These are phyloP conservation scores for Citrus australasica DNA, from an alignment of 345 rosid genomes.

Conservation along the genomic window DNA sequence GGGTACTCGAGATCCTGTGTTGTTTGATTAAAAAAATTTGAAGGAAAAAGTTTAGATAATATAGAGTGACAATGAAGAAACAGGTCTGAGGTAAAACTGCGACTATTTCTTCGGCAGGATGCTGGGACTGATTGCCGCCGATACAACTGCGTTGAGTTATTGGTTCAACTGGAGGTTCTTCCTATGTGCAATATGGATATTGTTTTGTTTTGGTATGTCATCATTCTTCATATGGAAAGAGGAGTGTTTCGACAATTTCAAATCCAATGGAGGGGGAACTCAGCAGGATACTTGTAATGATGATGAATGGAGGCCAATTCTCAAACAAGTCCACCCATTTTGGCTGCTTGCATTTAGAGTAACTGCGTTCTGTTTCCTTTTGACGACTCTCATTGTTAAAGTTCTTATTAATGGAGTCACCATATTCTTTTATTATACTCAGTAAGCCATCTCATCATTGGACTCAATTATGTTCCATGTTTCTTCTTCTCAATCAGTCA, in stretches of 20 bases:
- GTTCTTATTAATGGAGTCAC: slow-evolving; percentile 30
- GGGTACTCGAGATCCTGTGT: background rate
- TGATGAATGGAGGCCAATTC: slow-evolving; percentile 61
- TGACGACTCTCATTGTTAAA: slow-evolving; percentile 30
- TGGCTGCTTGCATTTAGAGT: slow-evolving; percentile 58
- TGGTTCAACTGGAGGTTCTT: slow-evolving; percentile 77
- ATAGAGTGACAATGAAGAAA: background rate
- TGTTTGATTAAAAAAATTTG: background rate
- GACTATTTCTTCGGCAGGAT: slow-evolving; percentile 29
- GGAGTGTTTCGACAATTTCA: slow-evolving; percentile 32
- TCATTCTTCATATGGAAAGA: slow-evolving; percentile 42
- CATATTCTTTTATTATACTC: slow-evolving; percentile 54
- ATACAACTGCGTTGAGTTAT: slow-evolving; percentile 39
- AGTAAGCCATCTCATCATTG: slow-evolving; percentile 36
- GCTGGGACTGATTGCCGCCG: slow-evolving; percentile 22
- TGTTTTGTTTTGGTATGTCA: slow-evolving; percentile 36
- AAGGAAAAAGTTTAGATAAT: background rate
- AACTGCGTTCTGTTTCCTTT: slow-evolving; percentile 50
- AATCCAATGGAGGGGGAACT: slow-evolving; percentile 21
- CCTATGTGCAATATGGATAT: slow-evolving; percentile 56
- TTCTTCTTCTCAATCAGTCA: background rate
- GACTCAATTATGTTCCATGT: background rate
- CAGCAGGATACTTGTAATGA: slow-evolving; percentile 26
- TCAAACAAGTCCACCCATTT: slow-evolving; percentile 48
- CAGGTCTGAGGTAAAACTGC: background rate